Evolutionary conservation across 306 rosid species (phyloP), one percentile per base, ranked within the genome.

Genomic region (Cicer cuneatum): DNA sequence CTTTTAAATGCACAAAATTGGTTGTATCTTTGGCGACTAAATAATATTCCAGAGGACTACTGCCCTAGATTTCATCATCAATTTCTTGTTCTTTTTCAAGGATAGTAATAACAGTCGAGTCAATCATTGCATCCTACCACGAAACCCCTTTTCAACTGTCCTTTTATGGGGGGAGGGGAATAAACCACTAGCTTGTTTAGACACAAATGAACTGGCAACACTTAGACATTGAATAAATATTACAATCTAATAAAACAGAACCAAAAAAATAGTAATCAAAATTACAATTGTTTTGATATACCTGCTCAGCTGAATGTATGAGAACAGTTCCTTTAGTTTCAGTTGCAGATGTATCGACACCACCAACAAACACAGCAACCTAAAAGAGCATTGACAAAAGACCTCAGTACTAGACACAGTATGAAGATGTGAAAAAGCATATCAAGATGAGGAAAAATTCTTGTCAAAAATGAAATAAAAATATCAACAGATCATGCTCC

Each of bases 241-340:
- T 56, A 54, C 29, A 75, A 64, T 16, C 45, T 9, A 67, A 63
- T 14, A 35, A 57, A 72, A 51, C 19, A 16, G 37, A 68, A 51
- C 62, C 14, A 1, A 42, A 66, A 69, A 58, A 63, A 38, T n/a
- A 56, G 56, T 12, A 52, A 60, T 1, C 54, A 60, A 77, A 69
- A 21, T 24, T 2, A 1, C 9, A 33, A 68, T 49, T 70, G 39
- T 45, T 77, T 74, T 63, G 56, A 76, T 14, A 66, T 76, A 92
- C 97, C 97, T 92, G 96, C 71, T 91, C 91, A 2, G 97, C 99
- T 46, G 83, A 56, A 79, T 94, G 99, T 85, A 94, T 94, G 69
- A 94, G 75, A 66, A 94, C 97, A 12, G 97, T 94, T 82, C 97
- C 99, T 81, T 94, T 94, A 29, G 97, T 94, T 71, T 90, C 97